phyloP scores from a whole-genome alignment of 345 rosid genomes.

The Clausena lansium region DNA sequence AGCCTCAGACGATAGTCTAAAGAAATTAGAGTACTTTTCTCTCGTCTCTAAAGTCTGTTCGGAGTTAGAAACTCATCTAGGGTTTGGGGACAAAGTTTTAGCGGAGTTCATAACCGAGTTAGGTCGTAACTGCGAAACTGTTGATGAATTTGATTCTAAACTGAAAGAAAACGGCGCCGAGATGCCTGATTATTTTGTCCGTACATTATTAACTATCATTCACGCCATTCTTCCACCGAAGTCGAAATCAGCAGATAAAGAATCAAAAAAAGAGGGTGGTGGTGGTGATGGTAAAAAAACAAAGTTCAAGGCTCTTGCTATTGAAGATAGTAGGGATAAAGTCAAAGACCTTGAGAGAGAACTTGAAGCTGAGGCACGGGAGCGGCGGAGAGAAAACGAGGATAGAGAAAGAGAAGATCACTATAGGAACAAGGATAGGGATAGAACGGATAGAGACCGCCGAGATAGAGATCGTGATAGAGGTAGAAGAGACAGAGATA shows the following conservation, averaged over 20 bases:
- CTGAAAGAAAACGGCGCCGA: slow-evolving; percentile 77
- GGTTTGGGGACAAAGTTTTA: slow-evolving; percentile 67
- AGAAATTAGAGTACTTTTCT: slow-evolving; percentile 51
- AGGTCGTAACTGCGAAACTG: slow-evolving; percentile 55
- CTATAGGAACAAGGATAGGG: slow-evolving; percentile 19
- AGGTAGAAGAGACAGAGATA: slow-evolving; percentile 23
- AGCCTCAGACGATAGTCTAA: slow-evolving; percentile 33
- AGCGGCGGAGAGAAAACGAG: slow-evolving; percentile 22
- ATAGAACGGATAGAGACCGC: slow-evolving; percentile 6
- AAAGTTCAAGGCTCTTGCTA: slow-evolving; percentile 65
- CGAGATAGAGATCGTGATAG: slow-evolving; percentile 19
- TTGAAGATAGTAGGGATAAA: slow-evolving; percentile 60
- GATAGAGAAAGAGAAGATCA: slow-evolving; percentile 24
- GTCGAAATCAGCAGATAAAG: slow-evolving; percentile 43
- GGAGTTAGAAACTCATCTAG: slow-evolving; percentile 77
- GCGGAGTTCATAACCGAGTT: slow-evolving; percentile 80
- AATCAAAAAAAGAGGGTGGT: slow-evolving; percentile 19
- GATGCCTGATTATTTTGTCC: slow-evolving; percentile 88
- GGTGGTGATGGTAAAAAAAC: slow-evolving; percentile 39
- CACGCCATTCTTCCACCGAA: slow-evolving; percentile 80
- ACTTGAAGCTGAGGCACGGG: slow-evolving; percentile 50
- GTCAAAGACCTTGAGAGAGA: slow-evolving; percentile 70
- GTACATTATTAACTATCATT: slow-evolving; percentile 68
- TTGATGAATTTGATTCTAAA: slow-evolving; percentile 68
- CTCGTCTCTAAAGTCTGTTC: slow-evolving; percentile 86